These are phyloP conservation scores for Pseudoscleropodium purum DNA, from an alignment of 225 moss, liverwort and hornwort species.

Conservation along the genomic window DNA sequence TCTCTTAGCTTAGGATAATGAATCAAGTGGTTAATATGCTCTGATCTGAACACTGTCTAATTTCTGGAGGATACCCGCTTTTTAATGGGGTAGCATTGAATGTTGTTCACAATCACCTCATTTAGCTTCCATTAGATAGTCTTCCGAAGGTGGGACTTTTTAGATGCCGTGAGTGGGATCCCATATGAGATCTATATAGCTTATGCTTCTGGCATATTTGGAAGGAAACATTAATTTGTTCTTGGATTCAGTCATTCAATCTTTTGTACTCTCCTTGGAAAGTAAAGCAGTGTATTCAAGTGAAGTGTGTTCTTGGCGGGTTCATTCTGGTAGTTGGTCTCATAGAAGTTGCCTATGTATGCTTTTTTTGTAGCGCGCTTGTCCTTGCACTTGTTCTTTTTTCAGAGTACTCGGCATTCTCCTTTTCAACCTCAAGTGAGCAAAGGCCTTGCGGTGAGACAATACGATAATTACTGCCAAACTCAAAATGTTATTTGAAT, in stretches of 20 bases:
- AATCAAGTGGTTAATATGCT: background rate
- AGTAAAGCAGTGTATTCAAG: background rate
- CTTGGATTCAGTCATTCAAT: slow-evolving; percentile 1
- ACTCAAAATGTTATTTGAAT: background rate
- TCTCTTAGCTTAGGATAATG: slow-evolving; percentile 9
- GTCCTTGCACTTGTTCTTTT: background rate
- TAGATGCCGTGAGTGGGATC: background rate
- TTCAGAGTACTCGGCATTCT: background rate
- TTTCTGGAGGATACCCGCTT: slow-evolving; percentile 2
- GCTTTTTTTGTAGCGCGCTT: background rate
- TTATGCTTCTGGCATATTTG: slow-evolving; percentile 17
- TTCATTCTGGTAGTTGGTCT: background rate
- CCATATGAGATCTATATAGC: background rate
- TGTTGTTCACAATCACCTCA: slow-evolving; percentile 6
- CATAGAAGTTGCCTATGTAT: background rate
- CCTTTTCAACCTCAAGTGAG: background rate
- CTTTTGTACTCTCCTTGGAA: background rate
- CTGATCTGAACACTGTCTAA: background rate
- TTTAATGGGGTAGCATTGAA: slow-evolving; percentile 22
- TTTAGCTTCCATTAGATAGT: slow-evolving; percentile 6
- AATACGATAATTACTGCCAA: no score
- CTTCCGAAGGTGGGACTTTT: slow-evolving; percentile 10
- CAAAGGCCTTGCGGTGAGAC: background rate
- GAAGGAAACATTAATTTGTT: slow-evolving; percentile 6
- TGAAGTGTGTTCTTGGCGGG: background rate